A percentile compares a stretch with the other conserved stretches of the same genome.
These are phyloP conservation scores for Mucor irregularis DNA, from an alignment of 371 early-diverging fungal species.

Conservation along the genomic window DNA sequence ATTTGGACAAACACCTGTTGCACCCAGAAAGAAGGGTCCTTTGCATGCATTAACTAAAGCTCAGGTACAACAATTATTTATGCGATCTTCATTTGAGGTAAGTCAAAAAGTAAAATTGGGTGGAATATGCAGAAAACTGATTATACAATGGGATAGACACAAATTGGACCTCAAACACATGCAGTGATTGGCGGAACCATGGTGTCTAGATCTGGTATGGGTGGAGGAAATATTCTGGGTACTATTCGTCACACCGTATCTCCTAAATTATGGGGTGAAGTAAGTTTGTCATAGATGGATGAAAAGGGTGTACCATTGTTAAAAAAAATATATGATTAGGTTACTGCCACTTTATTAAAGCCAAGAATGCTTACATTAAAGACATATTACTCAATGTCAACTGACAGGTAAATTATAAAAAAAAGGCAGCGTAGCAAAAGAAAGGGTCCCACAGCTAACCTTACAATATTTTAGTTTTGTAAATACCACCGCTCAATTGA, in stretches of 20 bases:
- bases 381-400: slow-evolving; percentile 66
- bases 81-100: slow-evolving; percentile 88
- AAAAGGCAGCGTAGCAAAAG: neutral
- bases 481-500: slow-evolving; percentile 55
- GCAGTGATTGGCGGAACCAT: slow-evolving; percentile 69
- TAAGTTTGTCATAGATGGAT: slow-evolving; percentile 25
- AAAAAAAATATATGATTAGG: slow-evolving; percentile 23
- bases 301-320: neutral
- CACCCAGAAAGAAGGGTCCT: slow-evolving; percentile 22
- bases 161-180: slow-evolving; percentile 67
- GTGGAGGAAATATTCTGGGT: slow-evolving; percentile 74
- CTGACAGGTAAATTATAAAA: slow-evolving; percentile 51
- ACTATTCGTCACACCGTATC: slow-evolving; percentile 76
- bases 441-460: neutral
- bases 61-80: slow-evolving; percentile 70
- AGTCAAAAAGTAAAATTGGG: neutral
- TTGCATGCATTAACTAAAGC: slow-evolving; percentile 44
- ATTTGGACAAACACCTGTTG: slow-evolving; percentile 26
- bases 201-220: slow-evolving; percentile 73
- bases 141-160: slow-evolving; percentile 49
- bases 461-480: slow-evolving; percentile 51
- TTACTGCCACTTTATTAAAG: slow-evolving; percentile 61
- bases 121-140: neutral
- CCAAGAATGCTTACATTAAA: slow-evolving; percentile 63
- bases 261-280: slow-evolving; percentile 70